Evolutionary conservation across 495 filamentous ascomycete genomes (phyloP).

Genomic region (Collariella sp.): DNA sequence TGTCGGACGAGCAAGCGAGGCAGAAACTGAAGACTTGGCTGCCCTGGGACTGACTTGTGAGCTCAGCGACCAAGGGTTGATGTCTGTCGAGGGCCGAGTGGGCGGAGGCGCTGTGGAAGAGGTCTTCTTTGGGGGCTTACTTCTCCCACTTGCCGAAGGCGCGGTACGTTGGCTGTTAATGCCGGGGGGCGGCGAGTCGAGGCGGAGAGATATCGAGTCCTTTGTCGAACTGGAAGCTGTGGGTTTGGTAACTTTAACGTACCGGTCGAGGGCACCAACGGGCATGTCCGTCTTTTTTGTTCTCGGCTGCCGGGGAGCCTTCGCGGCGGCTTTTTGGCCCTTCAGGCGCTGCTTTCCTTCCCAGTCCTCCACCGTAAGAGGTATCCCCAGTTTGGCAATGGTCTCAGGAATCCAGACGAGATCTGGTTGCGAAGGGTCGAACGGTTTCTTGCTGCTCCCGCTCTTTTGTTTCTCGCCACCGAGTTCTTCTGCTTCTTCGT

Average conservation of each 20-base stretch:
- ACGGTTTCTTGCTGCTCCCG: slow-evolving; percentile 43
- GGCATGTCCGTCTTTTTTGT: slow-evolving; percentile 22
- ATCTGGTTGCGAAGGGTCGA: slow-evolving; percentile 62
- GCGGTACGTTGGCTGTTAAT: slow-evolving; percentile 3
- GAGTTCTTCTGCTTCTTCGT: slow-evolving; percentile 43
- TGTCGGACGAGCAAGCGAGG: slow-evolving; percentile 1
- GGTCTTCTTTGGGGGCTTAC: slow-evolving; percentile 28
- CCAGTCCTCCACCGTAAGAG: slow-evolving; percentile 67
- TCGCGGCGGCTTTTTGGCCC: slow-evolving; percentile 16
- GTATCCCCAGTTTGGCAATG: slow-evolving; percentile 59
- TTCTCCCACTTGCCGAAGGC: slow-evolving; percentile 13
- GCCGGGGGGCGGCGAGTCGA: slow-evolving; percentile 7
- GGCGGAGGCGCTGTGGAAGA: slow-evolving; percentile 11
- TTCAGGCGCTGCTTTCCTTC: slow-evolving; percentile 53
- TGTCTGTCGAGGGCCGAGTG: slow-evolving; percentile 17
- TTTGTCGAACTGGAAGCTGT: slow-evolving; percentile 3
- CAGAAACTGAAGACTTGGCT: slow-evolving; percentile 16
- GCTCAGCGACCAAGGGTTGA: slow-evolving; percentile 39
- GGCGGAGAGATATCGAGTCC: background rate
- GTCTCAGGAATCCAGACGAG: slow-evolving; percentile 68
- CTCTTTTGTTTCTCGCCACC: slow-evolving; percentile 18
- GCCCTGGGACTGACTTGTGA: slow-evolving; percentile 31
- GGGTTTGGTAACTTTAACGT: slow-evolving; percentile 33
- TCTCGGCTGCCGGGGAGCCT: slow-evolving; percentile 20
- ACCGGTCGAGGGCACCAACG: slow-evolving; percentile 28